A percentile compares a stretch with the other conserved stretches of the same genome.
These are phyloP conservation scores for Podospora pseudopauciseta DNA, from an alignment of 495 filamentous ascomycete species.

Conservation along the genomic window DNA sequence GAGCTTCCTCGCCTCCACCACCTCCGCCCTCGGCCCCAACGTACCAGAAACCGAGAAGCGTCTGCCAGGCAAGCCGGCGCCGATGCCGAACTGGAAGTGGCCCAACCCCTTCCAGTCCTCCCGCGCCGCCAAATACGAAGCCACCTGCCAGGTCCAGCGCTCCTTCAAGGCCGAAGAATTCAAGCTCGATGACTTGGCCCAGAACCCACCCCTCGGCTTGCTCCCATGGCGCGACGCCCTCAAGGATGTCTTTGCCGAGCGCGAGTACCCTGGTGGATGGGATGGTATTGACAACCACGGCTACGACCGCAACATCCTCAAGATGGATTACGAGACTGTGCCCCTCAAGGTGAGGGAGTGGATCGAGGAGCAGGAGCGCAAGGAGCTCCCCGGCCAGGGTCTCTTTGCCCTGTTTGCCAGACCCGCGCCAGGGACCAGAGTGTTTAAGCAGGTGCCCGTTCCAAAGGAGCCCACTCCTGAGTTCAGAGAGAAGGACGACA, in stretches of 20 bases:
- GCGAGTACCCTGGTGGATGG: slow-evolving; percentile 36
- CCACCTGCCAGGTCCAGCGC: slow-evolving; percentile 23
- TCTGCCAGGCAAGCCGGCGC: slow-evolving; percentile 23
- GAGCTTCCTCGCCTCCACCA: slow-evolving; percentile 19
- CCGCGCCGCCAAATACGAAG: slow-evolving; percentile 15
- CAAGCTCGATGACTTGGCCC: slow-evolving; percentile 35
- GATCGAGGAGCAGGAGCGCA: slow-evolving; percentile 37
- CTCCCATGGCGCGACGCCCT: slow-evolving; percentile 30
- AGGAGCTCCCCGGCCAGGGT: slow-evolving; percentile 21
- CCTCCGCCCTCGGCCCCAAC: slow-evolving; percentile 26
- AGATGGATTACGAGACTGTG: slow-evolving; percentile 33
- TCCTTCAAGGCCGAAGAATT: slow-evolving; percentile 30
- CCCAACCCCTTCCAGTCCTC: slow-evolving; percentile 28
- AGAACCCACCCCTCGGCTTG: slow-evolving; percentile 25
- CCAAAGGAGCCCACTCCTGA: slow-evolving; percentile 19
- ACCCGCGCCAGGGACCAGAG: slow-evolving; percentile 12
- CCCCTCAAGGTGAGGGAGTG: slow-evolving; percentile 34
- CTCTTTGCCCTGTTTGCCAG: slow-evolving; percentile 32
- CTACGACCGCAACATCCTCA: slow-evolving; percentile 34
- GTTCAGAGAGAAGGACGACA: slow-evolving; percentile 23
- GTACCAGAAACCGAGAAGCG: slow-evolving; percentile 19
- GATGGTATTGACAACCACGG: slow-evolving; percentile 38
- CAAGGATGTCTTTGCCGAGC: slow-evolving; percentile 28
- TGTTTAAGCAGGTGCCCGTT: slow-evolving; percentile 16
- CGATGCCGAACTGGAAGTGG: slow-evolving; percentile 31